Percentiles rank a stretch among this genome's conserved stretches.
Evolutionary conservation across 2,329 filamentous ascomycete genomes (phyloP).

Genomic region (Aspergillus fijiensis): DNA sequence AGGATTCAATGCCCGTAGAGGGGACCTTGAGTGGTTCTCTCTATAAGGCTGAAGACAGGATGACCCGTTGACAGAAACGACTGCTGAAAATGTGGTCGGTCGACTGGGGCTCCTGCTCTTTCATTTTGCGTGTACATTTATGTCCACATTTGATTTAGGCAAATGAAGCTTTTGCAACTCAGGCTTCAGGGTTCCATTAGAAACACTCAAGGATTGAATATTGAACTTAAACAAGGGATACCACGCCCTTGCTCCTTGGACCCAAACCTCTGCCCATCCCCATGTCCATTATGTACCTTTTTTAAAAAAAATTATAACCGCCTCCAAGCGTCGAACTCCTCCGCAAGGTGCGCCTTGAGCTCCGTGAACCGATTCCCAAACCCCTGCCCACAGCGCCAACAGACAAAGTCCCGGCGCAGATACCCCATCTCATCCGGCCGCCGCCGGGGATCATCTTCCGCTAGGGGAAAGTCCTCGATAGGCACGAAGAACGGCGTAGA

Average conservation of each 20-base stretch:
- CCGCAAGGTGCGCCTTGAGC: conserved; percentile 72
- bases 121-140: conserved; percentile 27
- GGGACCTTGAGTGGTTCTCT: conserved; percentile 11
- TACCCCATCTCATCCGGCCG: conserved; percentile 58
- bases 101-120: conserved; percentile 15
- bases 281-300: background rate
- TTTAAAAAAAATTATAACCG: conserved; percentile 47
- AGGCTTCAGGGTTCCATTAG: conserved; percentile 5
- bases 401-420: conserved; percentile 65
- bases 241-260: background rate
- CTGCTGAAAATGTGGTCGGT: conserved; percentile 25
- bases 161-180: conserved; percentile 16
- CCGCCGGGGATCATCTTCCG: conserved; percentile 62
- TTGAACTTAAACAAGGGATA: background rate
- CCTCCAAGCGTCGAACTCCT: conserved; percentile 76
- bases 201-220: conserved; percentile 5
- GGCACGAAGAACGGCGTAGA: conserved; percentile 78
- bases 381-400: conserved; percentile 77
- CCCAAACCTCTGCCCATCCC: background rate
- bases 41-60: conserved; percentile 10
- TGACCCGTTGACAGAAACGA: conserved; percentile 13
- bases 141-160: conserved; percentile 16
- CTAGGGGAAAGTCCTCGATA: conserved; percentile 76
- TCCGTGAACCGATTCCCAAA: conserved; percentile 73
- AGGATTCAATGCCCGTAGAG: conserved; percentile 8